A percentile compares a stretch with the other conserved stretches of the same genome.
phyloP scores from a whole-genome alignment of 805 yeast genomes.

The Wickerhamiella galacta region DNA sequence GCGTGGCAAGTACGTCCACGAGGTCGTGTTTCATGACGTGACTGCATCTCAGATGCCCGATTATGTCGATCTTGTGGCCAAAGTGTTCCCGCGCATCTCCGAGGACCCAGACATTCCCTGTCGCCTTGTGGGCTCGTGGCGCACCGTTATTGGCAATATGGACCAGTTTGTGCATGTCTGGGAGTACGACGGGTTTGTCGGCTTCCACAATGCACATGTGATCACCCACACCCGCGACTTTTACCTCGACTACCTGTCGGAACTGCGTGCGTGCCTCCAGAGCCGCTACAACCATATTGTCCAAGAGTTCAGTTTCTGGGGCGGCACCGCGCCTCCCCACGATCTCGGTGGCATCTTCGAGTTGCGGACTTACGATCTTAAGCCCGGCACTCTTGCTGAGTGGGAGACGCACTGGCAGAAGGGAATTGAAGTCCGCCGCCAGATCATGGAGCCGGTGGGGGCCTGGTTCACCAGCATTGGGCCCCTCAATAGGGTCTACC shows the following conservation, averaged over 20 bases:
- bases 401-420: conserved; percentile 29
- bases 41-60: conserved; percentile 22
- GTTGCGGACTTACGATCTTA: conserved; percentile 24
- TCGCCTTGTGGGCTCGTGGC: conserved; percentile 28
- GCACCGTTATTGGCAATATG: conserved; percentile 27
- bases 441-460: conserved; percentile 32
- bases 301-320: conserved; percentile 31
- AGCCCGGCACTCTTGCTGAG: conserved; percentile 27
- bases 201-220: conserved; percentile 25
- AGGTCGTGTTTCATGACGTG: conserved; percentile 24
- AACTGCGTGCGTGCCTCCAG: conserved; percentile 21
- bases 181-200: conserved; percentile 29
- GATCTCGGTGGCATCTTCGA: conserved; percentile 28
- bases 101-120: conserved; percentile 19
- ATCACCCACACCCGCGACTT: conserved; percentile 18
- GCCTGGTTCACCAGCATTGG: conserved; percentile 30
- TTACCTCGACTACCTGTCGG: conserved; percentile 18
- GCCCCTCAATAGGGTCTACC: conserved; percentile 26
- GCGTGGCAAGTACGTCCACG: conserved; percentile 29
- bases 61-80: conserved; percentile 21
- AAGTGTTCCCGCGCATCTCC: conserved; percentile 21
- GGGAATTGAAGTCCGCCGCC: conserved; percentile 28
- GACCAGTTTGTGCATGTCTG: conserved; percentile 27
- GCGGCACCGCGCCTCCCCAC: conserved; percentile 29
- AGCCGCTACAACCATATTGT: conserved; percentile 23